phyloP scores from a whole-genome alignment of 805 yeast species.

The Candida bentonensis region DNA sequence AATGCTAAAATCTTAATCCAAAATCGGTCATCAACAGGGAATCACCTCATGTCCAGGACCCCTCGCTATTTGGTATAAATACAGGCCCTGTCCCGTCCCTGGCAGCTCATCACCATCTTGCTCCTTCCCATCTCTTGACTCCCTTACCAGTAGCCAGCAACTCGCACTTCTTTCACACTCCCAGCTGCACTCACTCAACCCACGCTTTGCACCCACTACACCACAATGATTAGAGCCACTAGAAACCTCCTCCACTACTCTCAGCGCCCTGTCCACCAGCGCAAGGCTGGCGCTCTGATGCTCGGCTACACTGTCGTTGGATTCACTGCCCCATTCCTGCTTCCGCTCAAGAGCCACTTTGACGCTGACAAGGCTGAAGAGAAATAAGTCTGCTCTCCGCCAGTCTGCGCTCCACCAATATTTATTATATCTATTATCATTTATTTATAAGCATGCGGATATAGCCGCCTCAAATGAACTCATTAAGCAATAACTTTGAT shows the following conservation, averaged over 20 bases:
- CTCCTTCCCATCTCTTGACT: not conserved
- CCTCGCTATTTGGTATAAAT: not conserved
- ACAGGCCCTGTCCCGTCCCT: not conserved
- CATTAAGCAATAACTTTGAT: no score
- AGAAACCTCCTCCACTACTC: not conserved
- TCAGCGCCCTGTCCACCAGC: not conserved
- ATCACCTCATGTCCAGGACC: not conserved
- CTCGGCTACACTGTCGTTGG: conserved; percentile 16
- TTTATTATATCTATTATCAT: no score
- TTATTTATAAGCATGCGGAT: no score
- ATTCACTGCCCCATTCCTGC: conserved; percentile 16
- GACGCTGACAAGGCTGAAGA: not conserved
- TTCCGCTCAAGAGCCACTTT: conserved; percentile 14
- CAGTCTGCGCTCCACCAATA: no score
- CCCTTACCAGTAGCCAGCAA: not conserved
- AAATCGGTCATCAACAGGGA: no score
- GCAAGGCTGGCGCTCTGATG: conserved; percentile 7
- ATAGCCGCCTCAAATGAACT: no score
- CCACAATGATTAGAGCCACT: conserved; percentile 1
- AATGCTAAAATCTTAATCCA: no score
- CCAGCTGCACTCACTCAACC: not conserved
- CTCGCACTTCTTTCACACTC: not conserved
- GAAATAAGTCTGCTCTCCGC: no score
- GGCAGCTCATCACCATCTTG: not conserved
- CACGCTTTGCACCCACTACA: not conserved